phyloP scores from a whole-genome alignment of 345 rosid species.

The Lepidium didymum region DNA sequence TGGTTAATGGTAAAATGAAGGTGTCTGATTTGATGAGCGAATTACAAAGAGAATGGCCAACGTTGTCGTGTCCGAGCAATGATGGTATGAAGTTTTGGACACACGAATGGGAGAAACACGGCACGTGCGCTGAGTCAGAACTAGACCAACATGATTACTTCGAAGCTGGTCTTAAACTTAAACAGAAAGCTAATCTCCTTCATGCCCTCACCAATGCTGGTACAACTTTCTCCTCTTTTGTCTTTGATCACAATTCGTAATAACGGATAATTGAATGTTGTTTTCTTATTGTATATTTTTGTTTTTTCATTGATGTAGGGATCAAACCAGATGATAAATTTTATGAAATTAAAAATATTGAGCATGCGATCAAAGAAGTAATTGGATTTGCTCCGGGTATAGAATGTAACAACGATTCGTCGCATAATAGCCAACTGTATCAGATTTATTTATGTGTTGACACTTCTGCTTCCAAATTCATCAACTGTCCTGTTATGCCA shows the following conservation, averaged over 20 bases:
- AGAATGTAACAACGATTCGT: conserved; percentile 60
- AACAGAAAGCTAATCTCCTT: conserved; percentile 58
- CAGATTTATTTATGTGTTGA: conserved; percentile 77
- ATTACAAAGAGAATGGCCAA: conserved; percentile 64
- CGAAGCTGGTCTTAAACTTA: conserved; percentile 57
- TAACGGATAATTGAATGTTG: background rate
- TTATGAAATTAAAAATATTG: conserved; percentile 43
- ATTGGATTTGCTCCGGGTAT: conserved; percentile 53
- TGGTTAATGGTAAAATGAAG: conserved; percentile 24
- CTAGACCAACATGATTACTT: conserved; percentile 80
- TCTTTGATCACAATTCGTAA: background rate
- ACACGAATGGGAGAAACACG: conserved; percentile 93
- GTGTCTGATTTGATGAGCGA: conserved; percentile 47
- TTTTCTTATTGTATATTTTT: background rate
- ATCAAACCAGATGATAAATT: conserved; percentile 59
- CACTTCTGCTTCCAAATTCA: conserved; percentile 54
- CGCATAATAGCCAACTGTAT: conserved; percentile 51
- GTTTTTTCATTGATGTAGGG: conserved; percentile 26
- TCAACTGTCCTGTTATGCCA: conserved; percentile 59
- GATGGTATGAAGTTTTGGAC: conserved; percentile 70
- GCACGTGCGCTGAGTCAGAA: conserved; percentile 81
- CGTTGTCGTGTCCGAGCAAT: conserved; percentile 71
- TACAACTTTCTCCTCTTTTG: background rate
- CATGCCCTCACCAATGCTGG: conserved; percentile 52
- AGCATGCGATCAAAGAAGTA: conserved; percentile 40